These are phyloP conservation scores for Ustilago hordei DNA, from an alignment of 1,284 basidiomycete species.

Conservation along the genomic window DNA sequence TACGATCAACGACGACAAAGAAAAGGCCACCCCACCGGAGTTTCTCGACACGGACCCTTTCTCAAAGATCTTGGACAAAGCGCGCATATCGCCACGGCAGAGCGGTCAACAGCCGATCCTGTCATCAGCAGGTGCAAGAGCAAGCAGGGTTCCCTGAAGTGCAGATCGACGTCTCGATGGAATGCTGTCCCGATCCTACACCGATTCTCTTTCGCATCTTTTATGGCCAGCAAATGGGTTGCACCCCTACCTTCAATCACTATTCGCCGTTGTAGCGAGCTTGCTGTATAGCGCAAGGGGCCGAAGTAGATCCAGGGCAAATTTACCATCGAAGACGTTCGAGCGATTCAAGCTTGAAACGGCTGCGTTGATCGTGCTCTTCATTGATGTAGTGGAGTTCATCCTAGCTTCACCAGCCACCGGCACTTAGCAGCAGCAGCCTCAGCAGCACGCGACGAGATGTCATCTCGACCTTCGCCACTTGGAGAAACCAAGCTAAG, in stretches of 20 bases:
- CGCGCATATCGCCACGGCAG: background rate
- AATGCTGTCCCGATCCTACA: background rate
- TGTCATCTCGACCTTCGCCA: background rate
- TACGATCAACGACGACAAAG: background rate
- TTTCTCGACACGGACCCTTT: background rate
- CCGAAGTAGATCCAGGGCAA: background rate
- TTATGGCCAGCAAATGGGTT: background rate
- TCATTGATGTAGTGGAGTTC: background rate
- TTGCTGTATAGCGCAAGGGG: background rate
- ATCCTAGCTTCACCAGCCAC: background rate
- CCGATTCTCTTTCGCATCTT: background rate
- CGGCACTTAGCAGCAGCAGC: background rate
- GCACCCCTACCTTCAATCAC: background rate
- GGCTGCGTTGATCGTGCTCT: constrained; percentile 3
- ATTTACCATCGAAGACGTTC: background rate
- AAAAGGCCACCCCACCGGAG: background rate
- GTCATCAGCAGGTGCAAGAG: constrained; percentile 5
- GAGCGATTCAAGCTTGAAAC: constrained; percentile 2
- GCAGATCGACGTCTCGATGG: background rate
- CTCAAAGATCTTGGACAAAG: background rate
- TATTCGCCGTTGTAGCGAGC: constrained; percentile 1
- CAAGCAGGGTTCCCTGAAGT: background rate
- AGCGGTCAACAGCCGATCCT: background rate
- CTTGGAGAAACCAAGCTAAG: background rate
- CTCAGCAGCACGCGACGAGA: background rate